Evolutionary conservation across 1,139 yeast species (phyloP).

Genomic region (Hanseniaspora sp.): DNA sequence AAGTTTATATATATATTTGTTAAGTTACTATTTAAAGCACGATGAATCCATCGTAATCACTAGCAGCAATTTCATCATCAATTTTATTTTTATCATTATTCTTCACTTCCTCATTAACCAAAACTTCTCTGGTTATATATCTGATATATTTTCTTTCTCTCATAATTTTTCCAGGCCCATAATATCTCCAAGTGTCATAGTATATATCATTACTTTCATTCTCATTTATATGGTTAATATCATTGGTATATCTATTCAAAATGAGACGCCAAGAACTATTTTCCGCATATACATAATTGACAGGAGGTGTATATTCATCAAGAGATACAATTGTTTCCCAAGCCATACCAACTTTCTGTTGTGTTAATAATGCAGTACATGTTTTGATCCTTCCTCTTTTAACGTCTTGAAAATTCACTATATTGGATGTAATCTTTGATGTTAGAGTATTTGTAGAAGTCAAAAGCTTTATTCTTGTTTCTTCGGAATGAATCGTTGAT

Average conservation of each 20-base stretch:
- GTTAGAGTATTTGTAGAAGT: slow-evolving; percentile 5
- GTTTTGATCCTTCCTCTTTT: background rate
- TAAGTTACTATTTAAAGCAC: background rate
- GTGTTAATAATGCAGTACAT: slow-evolving; percentile 9
- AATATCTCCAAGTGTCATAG: slow-evolving; percentile 9
- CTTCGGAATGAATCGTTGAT: slow-evolving; percentile 5
- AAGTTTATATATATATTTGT: background rate
- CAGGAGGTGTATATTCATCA: slow-evolving; percentile 11
- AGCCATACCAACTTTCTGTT: slow-evolving; percentile 2
- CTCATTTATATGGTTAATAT: background rate
- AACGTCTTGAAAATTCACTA: background rate
- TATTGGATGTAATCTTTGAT: background rate
- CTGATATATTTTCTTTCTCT: slow-evolving; percentile 11
- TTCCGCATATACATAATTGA: slow-evolving; percentile 3
- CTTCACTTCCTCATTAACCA: background rate
- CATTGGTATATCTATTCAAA: background rate
- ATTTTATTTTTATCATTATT: background rate
- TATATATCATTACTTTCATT: background rate
- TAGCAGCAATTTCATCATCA: background rate
- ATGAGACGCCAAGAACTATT: slow-evolving; percentile 2
- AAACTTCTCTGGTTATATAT: slow-evolving; percentile 5
- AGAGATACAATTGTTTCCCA: slow-evolving; percentile 9
- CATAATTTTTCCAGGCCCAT: background rate
- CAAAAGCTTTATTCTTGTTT: slow-evolving; percentile 2
- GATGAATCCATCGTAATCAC: slow-evolving; percentile 4